A percentile compares a stretch with the other conserved stretches of the same genome.
Conservation (phyloP, 345 rosid genomes). For the Brassica incana region DNA sequence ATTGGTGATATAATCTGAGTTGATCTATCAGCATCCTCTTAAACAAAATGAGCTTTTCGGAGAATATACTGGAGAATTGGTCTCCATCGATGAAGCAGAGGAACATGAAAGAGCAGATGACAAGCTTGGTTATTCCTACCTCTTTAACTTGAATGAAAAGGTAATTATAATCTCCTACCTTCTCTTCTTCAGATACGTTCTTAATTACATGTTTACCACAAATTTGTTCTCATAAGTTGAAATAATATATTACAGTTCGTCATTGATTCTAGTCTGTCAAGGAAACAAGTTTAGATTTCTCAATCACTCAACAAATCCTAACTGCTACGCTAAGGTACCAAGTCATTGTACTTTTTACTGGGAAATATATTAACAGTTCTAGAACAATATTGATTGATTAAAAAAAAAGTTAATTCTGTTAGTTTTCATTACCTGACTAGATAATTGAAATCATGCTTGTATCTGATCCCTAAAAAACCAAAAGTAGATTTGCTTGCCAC, state of each 20-base stretch:
- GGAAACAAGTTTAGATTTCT: neutral
- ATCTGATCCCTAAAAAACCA: neutral
- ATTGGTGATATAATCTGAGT: neutral
- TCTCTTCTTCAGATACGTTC: neutral
- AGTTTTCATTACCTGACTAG: neutral
- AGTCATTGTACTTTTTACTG: neutral
- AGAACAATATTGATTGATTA: neutral
- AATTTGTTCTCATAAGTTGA: neutral
- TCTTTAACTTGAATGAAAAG: neutral
- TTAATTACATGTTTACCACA: neutral
- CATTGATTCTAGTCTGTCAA: neutral
- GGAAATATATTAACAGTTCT: neutral
- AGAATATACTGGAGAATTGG: neutral
- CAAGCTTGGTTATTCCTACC: neutral
- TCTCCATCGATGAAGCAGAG: neutral
- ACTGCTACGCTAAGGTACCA: neutral
- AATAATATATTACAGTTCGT: neutral
- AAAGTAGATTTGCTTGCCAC: too few relatives aligned
- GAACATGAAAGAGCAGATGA: neutral
- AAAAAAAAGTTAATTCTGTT: neutral
- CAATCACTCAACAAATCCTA: neutral
- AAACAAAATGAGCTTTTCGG: neutral
- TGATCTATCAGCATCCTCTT: neutral
- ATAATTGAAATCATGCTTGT: neutral
- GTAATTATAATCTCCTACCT: neutral